These are phyloP conservation scores for Mycena floridula DNA, from an alignment of 768 basidiomycete genomes.

Conservation along the genomic window DNA sequence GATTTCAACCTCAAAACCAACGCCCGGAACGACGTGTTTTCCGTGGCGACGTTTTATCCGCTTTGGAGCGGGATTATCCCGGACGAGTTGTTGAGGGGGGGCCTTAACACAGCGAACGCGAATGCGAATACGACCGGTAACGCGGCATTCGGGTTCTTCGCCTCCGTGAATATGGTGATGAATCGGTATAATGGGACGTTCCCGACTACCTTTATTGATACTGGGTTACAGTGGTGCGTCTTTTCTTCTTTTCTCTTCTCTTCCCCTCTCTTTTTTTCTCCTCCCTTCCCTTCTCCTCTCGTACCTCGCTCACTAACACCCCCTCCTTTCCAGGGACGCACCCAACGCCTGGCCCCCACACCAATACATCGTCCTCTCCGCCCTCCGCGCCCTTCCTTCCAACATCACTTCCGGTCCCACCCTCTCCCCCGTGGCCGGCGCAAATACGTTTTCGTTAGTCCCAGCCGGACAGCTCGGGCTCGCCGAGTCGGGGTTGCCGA, in stretches of 20 bases:
- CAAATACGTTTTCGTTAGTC: slow-evolving; percentile 62
- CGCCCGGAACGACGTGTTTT: slow-evolving; percentile 58
- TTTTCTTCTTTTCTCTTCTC: too few relatives aligned
- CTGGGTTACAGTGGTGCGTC: slow-evolving; percentile 74
- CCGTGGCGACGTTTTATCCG: slow-evolving; percentile 77
- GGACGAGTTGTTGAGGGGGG: slow-evolving; percentile 54
- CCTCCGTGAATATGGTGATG: slow-evolving; percentile 70
- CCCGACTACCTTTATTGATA: slow-evolving; percentile 72
- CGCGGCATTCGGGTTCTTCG: slow-evolving; percentile 73
- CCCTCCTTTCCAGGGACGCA: slow-evolving; percentile 48
- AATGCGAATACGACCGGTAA: slow-evolving; percentile 38
- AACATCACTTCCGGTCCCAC: slow-evolving; percentile 53
- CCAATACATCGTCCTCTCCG: slow-evolving; percentile 74
- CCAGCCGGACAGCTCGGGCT: slow-evolving; percentile 80
- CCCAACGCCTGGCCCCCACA: slow-evolving; percentile 91
- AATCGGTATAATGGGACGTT: slow-evolving; percentile 86
- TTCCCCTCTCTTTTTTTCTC: too few relatives aligned
- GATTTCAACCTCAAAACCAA: slow-evolving; percentile 79
- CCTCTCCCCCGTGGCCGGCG: slow-evolving; percentile 43
- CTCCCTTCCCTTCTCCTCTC: not conserved
- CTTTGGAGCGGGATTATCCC: slow-evolving; percentile 87
- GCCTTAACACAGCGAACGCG: too few relatives aligned
- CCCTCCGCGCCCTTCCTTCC: slow-evolving; percentile 66
- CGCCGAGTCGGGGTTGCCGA: slow-evolving; percentile 61
- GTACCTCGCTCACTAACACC: not conserved